Base-by-base conservation (phyloP, 257 asterid species). In the Dorcoceras hygrometricum region DNA sequence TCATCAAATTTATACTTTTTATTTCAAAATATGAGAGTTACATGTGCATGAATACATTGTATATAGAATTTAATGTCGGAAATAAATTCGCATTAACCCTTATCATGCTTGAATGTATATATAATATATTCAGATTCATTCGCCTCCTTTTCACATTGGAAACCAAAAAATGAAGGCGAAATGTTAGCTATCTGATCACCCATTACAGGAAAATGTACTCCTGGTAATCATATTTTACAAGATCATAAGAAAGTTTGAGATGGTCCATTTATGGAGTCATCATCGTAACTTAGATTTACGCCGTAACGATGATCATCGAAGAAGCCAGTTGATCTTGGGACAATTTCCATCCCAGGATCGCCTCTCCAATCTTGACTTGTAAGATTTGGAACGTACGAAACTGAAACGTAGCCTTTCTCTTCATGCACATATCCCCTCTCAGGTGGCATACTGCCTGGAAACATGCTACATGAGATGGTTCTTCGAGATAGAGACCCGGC, bases 351-450 rank as follows among this genome's bases (percentile, higher is more conserved):
- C 31, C 32, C 55, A 28, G 6, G 39, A 36, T 62, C 58, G 12
- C 19, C 73, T 51, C 29, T 67, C 62, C 50, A 23, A 63, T 43
- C 57, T 39, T 39, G 18, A 12, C n/a, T 39, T 39, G 50, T 39
- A 7, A 16, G 29, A n/a, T 50, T 27, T 2, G 74, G 63, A 54
- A 36, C 65, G 46, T 63, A 53, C 12, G 79, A 76, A 51, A 78
- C 81, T 62, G 63, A 65, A 32, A 83, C 77, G 19, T 71, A 62
- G 9, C 81, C 86, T 57, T 57, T 80, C 67, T 76, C 80, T 63
- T 84, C 87, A 0, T 74, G 63, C 6, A 74, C 86, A 55, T 79
- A 85, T 48, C 88, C 74, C 14, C 90, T 80, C 63, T 69, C 81
- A 16, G 80, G 59, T n/a, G n/a, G n/a, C 67, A 55, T 76, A 61